phyloP scores from a whole-genome alignment of 2,329 filamentous ascomycete genomes.

The Domatiomyces globalis region DNA sequence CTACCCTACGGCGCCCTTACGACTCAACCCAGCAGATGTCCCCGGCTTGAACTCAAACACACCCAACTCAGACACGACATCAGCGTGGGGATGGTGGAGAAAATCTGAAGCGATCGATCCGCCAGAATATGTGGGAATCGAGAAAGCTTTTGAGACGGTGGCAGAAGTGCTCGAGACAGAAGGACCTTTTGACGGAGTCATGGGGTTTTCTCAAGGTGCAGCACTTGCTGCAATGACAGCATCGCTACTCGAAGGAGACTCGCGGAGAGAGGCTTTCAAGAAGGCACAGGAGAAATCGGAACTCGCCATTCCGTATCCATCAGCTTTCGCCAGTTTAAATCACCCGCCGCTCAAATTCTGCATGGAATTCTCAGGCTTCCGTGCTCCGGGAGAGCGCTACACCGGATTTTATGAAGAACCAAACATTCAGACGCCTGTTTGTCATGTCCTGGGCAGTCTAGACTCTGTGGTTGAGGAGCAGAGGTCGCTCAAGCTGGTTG shows the following conservation, averaged over 20 bases:
- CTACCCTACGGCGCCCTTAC: conserved; percentile 57
- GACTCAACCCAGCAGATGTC: conserved; percentile 50
- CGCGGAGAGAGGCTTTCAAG: conserved; percentile 27
- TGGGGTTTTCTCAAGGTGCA: conserved; percentile 73
- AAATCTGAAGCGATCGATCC: conserved; percentile 47
- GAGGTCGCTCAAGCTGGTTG: conserved; percentile 52
- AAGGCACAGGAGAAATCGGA: conserved; percentile 12
- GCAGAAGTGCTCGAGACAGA: conserved; percentile 47
- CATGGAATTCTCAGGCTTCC: conserved; percentile 65
- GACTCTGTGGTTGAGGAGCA: conserved; percentile 79
- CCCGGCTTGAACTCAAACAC: conserved; percentile 47
- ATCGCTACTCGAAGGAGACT: conserved; percentile 49
- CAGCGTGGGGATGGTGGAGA: conserved; percentile 75
- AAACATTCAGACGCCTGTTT: conserved; percentile 56
- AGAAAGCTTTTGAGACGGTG: conserved; percentile 51
- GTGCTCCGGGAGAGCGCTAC: conserved; percentile 47
- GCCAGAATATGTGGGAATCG: conserved; percentile 52
- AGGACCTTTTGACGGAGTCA: conserved; percentile 59
- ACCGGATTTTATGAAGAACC: conserved; percentile 56
- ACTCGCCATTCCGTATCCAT: conserved; percentile 36
- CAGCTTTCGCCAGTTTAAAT: conserved; percentile 30
- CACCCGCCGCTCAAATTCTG: conserved; percentile 54
- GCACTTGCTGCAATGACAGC: conserved; percentile 59
- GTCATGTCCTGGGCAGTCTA: conserved; percentile 71
- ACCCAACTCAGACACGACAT: conserved; percentile 38